Evolutionary conservation across 163 green algal genomes (phyloP), one percentile per base, ranked within the genome.

Genomic region (Scenedesmus sp.): DNA sequence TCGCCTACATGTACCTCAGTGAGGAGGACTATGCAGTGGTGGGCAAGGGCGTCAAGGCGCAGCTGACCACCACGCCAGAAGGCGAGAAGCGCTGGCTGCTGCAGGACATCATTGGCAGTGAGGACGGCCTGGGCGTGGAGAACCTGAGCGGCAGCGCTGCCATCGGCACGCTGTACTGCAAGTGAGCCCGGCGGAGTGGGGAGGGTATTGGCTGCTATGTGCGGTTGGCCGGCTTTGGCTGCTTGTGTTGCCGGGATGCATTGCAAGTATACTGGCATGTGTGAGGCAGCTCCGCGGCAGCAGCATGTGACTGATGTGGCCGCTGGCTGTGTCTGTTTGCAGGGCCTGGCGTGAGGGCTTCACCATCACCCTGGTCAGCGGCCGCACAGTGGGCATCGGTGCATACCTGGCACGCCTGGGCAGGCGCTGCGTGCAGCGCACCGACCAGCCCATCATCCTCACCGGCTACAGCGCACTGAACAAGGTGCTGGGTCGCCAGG

Each of bases 111-210:
- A 96, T 99, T 20, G 98, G 98, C 12, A 54, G 93, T 4, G 97
- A 99, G 93, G 97, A 99, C 91, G 98, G 98, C 5, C 95, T 99
- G 20, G 98, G 98, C 46, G 98, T 99, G 88, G 98, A 99, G 95
- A 99, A 98, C 94, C 96, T 99, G 56, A 97, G 94, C 34, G 98
- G 98, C 87, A 98, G 94, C n/a, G 98, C 97, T 56, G 97, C 98
- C 82, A 99, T 99, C 92, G 98, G 98, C 46, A 94, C 93, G 13
- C 93, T 95, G 57, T 97, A 94, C 93, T 92, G 76, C 77, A 91
- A 20, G 87, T 91, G 54, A 18, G 83, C 1, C 86, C 85, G 7
- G 95, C 93, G 83, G 81, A 86, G 79, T 92, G 79, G 70, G 7
- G 23, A 46, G 70, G 70, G 4, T 79, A 6, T 13, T 79, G 70